Base-by-base conservation (phyloP, 768 basidiomycete genomes). In the Hortiboletus flavorubellus region DNA sequence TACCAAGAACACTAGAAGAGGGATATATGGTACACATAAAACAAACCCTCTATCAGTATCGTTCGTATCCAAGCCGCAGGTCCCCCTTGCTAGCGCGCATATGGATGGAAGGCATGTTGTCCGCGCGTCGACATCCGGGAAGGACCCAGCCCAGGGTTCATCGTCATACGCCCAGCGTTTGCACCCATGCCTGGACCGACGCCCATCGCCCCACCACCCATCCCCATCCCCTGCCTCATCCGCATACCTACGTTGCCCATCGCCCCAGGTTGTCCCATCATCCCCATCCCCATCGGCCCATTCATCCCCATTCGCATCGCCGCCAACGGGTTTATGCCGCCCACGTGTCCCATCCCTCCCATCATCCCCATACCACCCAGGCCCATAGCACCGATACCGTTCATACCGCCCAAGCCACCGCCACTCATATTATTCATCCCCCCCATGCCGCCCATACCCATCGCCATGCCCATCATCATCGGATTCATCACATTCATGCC, bases 101-200 rank as follows among this genome's bases (percentile, higher is more conserved):
- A 86, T n/a, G 84, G 84, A 69, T 86, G 84, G 69, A 83, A 86
- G 54, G 74, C 76, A 59, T 83, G 80, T 58, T 83, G 82, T 54
- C 83, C 84, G 21, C 82, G 76, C 29, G 61, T 77, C 51, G 72
- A 76, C 67, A 76, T 74, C 8, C 80, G 74, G 50, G 77, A 73
- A 14, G 79, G 81, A n/a, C 76, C 83, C 54, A 73, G 67, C 26
- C 75, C 81, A 46, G 68, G 45, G 62, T 71, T 73, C 70, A 74
- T 71, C 46, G 74, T 53, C 73, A 74, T 73, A 55, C 78, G 71
- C n/a, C 73, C 72, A 30, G 72, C 67, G 58, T 71, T 70, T 21
- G 64, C 55, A 21, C 55, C 61, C 54, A 71, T 66, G 26, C 67
- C 67, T 49, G 54, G 55, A 48, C 59, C 74, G 14, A 68, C 65